Evolutionary conservation across 257 asterid genomes (phyloP), one percentile per base, ranked within the genome.

Genomic region (Haberlea rhodopensis): DNA sequence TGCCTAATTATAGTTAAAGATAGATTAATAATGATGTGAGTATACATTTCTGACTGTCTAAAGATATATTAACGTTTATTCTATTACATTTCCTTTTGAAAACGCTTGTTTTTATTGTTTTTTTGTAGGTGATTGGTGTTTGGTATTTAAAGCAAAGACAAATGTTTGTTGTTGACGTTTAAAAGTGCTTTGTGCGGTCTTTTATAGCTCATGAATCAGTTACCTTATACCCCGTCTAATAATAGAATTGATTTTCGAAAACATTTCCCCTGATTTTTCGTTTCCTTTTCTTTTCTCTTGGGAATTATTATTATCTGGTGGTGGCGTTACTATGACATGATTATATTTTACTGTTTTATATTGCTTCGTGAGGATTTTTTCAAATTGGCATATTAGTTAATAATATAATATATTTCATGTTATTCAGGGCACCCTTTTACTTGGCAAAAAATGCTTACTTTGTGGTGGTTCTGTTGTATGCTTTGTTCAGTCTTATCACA

Each of bases 291-390:
- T 28, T 28, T 28, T 28, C 5, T 28, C 32, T 28, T 28, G 3
- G 5, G 32, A 28, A 28, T 28, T 28, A 28, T 28, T 28, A 3
- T 1, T 3, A 1, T n/a, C n/a, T 28, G 32, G 6, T 28, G 32
- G 32, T 28, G 32, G 32, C 32, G 32, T 0, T 28, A n/a, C 67
- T 27, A 81, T 88, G 56, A 89, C 32, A 28, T 28, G 32, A 28
- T 28, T 28, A 28, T 28, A 1, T 3, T 28, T 28, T 28, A 28
- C 32, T 28, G 32, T 28, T 28, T 28, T 10, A 11, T 37, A 11
- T 10, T 10, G n/a, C 10, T 37, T 37, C 46, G 11, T 37, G 46
- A 10, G 46, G 46, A 3, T 37, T 37, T 37, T 37, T 37, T 3
- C 46, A 6, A 24, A 86, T 79, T 57, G 6, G 18, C 27, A 8